Conservation (phyloP, 164 flowering plant genomes). For the Liquidambar formosana region DNA sequence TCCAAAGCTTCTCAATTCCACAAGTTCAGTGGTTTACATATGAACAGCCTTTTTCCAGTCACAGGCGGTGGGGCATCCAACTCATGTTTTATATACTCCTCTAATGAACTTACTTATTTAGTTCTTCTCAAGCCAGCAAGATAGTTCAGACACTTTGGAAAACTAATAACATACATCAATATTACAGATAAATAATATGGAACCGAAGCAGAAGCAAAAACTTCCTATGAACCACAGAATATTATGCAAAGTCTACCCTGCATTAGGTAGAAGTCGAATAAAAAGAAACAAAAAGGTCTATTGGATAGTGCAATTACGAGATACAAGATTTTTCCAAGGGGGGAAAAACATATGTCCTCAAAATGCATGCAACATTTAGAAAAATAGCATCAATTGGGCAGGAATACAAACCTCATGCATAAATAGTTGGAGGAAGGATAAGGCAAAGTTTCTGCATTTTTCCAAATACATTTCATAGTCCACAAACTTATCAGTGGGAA, state of each 20-base stretch:
- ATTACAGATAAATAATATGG: too few species aligned
- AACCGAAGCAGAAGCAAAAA: neutral
- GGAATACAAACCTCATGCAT: slow-evolving; percentile 65
- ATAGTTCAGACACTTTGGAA: too few species aligned
- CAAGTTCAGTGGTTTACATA: neutral
- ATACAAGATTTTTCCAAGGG: too few species aligned
- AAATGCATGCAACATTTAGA: neutral
- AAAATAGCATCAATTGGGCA: neutral
- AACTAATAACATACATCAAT: too few species aligned
- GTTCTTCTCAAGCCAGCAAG: neutral
- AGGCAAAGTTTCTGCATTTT: slow-evolving; percentile 46
- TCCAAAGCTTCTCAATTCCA: neutral
- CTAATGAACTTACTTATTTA: neutral
- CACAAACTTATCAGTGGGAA: slow-evolving; percentile 34
- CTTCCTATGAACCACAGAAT: neutral
- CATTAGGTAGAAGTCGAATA: neutral
- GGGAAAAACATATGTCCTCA: too few species aligned
- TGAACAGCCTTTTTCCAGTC: neutral
- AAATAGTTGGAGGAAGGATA: slow-evolving; percentile 63
- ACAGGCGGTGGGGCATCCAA: too few species aligned
- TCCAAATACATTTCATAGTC: slow-evolving; percentile 29
- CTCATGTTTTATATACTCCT: neutral
- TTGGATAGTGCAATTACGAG: too few species aligned
- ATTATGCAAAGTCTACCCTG: neutral
- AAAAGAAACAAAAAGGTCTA: neutral